These are phyloP conservation scores for Cardamine resedifolia DNA, from an alignment of 345 rosid species.

Conservation along the genomic window DNA sequence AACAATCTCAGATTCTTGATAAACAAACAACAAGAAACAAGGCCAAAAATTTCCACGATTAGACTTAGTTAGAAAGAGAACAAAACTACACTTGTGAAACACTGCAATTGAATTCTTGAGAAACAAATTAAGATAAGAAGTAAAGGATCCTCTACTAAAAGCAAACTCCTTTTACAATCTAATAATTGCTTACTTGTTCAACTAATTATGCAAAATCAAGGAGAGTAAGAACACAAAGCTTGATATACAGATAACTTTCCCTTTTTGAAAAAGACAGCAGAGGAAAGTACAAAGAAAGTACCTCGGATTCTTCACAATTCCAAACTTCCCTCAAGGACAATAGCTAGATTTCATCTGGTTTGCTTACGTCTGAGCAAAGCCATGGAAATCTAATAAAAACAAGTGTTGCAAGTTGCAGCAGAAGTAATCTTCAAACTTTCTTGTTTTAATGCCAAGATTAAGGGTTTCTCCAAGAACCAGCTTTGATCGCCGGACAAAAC, in stretches of 20 bases:
- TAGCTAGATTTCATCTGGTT: slow-evolving; percentile 10
- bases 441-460: slow-evolving; percentile 47
- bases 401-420: slow-evolving; percentile 18
- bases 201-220: background rate
- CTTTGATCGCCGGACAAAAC: slow-evolving; percentile 33
- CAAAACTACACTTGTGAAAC: slow-evolving; percentile 15
- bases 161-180: slow-evolving; percentile 24
- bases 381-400: background rate
- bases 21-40: slow-evolving; percentile 13
- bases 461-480: slow-evolving; percentile 32
- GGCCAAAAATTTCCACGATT: background rate
- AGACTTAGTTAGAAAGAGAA: background rate
- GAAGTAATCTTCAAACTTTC: slow-evolving; percentile 38
- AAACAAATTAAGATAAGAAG: slow-evolving; percentile 28
- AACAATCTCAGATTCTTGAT: slow-evolving; percentile 21
- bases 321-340: slow-evolving; percentile 36
- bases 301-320: slow-evolving; percentile 39
- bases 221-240: slow-evolving; percentile 17
- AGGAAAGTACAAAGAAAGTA: slow-evolving; percentile 34
- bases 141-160: slow-evolving; percentile 32
- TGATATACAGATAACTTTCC: slow-evolving; percentile 2
- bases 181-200: slow-evolving; percentile 2
- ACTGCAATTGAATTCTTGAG: slow-evolving; percentile 31
- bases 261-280: slow-evolving; percentile 18
- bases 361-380: slow-evolving; percentile 11